These are phyloP conservation scores for Pseudopithomyces maydicus DNA, from an alignment of 2,329 filamentous ascomycete genomes.

Conservation along the genomic window DNA sequence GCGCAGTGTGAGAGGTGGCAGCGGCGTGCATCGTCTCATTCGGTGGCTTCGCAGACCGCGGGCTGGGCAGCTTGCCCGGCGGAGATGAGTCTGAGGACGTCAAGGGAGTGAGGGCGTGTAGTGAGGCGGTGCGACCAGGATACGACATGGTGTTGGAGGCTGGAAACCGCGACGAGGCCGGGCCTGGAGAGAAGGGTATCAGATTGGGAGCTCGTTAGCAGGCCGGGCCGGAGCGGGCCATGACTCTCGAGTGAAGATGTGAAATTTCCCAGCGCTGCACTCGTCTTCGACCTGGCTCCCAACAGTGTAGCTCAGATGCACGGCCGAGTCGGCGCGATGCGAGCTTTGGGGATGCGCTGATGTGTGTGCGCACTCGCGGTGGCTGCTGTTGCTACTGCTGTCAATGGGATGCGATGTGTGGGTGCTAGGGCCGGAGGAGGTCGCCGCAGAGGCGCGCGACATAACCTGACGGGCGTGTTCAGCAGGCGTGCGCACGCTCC, in stretches of 20 bases:
- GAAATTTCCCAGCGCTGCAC: constrained; percentile 12
- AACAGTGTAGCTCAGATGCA: constrained; percentile 18
- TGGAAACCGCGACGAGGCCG: constrained; percentile 74
- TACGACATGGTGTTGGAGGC: constrained; percentile 59
- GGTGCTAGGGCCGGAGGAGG: constrained; percentile 83
- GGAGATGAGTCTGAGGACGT: constrained; percentile 71
- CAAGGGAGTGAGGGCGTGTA: constrained; percentile 66
- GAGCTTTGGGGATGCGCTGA: constrained; percentile 29
- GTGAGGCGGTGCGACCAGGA: constrained; percentile 58
- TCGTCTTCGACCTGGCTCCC: constrained; percentile 15
- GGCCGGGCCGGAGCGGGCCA: constrained; percentile 58
- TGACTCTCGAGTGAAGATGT: constrained; percentile 31
- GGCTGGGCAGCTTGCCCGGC: constrained; percentile 60
- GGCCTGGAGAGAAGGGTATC: constrained; percentile 73
- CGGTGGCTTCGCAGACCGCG: constrained; percentile 50
- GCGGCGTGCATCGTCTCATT: constrained; percentile 43
- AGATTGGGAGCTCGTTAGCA: constrained; percentile 72
- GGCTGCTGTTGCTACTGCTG: constrained; percentile 52
- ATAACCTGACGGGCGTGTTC: constrained; percentile 57
- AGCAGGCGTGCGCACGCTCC: constrained; percentile 29
- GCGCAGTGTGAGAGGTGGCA: constrained; percentile 38
- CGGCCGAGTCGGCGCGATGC: constrained; percentile 31
- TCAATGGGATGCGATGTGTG: constrained; percentile 67
- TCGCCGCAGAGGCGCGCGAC: constrained; percentile 77
- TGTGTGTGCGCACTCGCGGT: constrained; percentile 31